These are phyloP conservation scores for Xylaria sp. DNA, from an alignment of 2,329 filamentous ascomycete genomes.

Conservation along the genomic window DNA sequence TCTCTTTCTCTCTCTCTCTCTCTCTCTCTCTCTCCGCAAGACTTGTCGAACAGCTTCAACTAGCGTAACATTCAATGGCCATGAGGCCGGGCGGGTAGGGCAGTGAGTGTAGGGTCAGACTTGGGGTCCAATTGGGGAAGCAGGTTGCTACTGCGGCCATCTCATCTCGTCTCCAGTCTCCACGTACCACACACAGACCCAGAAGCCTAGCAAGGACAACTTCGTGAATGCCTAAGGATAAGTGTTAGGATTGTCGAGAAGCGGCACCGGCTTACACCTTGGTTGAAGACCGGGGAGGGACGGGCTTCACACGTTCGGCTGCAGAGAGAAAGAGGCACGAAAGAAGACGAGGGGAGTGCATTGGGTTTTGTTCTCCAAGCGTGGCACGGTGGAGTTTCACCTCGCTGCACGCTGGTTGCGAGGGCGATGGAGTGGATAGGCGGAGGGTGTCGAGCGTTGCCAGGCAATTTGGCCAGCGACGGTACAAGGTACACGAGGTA, in stretches of 20 bases:
- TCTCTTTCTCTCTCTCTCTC: background rate
- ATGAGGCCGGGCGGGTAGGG: conserved; percentile 9
- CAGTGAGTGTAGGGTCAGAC: background rate
- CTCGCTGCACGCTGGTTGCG: conserved; percentile 43
- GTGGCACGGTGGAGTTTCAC: conserved; percentile 44
- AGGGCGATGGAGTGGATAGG: conserved; percentile 43
- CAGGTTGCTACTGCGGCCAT: background rate
- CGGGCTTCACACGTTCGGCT: conserved; percentile 44
- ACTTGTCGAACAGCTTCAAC: background rate
- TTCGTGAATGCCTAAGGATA: conserved; percentile 42
- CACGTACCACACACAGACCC: conserved; percentile 30
- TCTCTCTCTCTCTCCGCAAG: background rate
- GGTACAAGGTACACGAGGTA: conserved; percentile 1
- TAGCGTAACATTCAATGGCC: background rate
- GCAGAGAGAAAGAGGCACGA: conserved; percentile 39
- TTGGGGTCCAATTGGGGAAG: conserved; percentile 18
- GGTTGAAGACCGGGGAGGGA: conserved; percentile 32
- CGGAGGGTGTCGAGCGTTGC: conserved; percentile 39
- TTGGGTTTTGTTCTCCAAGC: conserved; percentile 47
- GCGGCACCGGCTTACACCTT: conserved; percentile 41
- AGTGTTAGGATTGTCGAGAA: conserved; percentile 41
- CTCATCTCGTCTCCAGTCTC: conserved; percentile 13
- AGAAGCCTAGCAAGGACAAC: conserved; percentile 35
- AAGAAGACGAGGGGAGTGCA: conserved; percentile 43
- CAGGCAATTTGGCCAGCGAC: conserved; percentile 43